A percentile compares a stretch with the other conserved stretches of the same genome.
Evolutionary conservation across 345 rosid genomes (phyloP).

Genomic region (Citrus inodora): DNA sequence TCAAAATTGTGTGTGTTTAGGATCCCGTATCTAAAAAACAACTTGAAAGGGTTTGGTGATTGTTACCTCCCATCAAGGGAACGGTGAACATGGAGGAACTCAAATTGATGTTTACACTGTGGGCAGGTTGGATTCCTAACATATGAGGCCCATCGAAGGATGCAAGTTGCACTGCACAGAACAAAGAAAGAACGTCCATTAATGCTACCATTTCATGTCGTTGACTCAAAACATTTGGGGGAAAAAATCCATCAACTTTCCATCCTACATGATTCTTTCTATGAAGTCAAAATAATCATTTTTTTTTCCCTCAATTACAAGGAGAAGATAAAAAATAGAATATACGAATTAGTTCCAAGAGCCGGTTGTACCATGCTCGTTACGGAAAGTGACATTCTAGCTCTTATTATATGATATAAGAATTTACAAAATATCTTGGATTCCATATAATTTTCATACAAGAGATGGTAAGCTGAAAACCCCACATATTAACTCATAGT

Average conservation of each 20-base stretch:
- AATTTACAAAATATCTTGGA: background rate
- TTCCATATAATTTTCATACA: background rate
- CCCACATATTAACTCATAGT: background rate
- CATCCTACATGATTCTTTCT: background rate
- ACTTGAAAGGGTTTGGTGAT: background rate
- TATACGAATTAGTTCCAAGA: background rate
- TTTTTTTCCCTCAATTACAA: too few species aligned
- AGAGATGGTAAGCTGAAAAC: background rate
- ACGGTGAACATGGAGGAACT: slow-evolving; percentile 79
- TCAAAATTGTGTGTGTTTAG: background rate
- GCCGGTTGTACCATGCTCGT: background rate
- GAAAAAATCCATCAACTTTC: background rate
- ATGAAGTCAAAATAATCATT: background rate
- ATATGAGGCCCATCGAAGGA: slow-evolving; percentile 88
- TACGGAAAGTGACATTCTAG: background rate
- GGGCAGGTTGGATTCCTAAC: slow-evolving; percentile 72
- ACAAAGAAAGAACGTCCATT: slow-evolving; percentile 10
- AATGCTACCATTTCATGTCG: background rate
- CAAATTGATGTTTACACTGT: slow-evolving; percentile 89
- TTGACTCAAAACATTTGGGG: background rate
- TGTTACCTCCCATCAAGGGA: slow-evolving; percentile 79
- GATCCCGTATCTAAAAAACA: background rate
- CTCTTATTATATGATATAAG: background rate
- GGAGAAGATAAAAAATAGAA: background rate
- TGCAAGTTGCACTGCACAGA: slow-evolving; percentile 71